A percentile compares a stretch with the other conserved stretches of the same genome.
Evolutionary conservation across 2,329 filamentous ascomycete species (phyloP).

Genomic region (Xylariaceae sp.): DNA sequence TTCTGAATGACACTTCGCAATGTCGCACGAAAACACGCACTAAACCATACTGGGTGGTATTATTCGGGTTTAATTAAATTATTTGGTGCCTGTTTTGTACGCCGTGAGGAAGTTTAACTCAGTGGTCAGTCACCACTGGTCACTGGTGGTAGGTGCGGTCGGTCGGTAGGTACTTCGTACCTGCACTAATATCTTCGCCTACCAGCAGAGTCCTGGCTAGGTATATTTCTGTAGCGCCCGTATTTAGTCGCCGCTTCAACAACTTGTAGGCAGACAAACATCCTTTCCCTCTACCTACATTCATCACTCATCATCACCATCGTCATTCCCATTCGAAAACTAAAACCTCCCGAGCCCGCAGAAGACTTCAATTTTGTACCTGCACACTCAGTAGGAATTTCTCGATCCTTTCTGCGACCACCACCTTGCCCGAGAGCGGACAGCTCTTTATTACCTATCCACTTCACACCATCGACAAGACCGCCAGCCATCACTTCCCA

Average conservation of each 20-base stretch:
- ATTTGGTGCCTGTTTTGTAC: neutral
- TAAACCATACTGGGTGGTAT: neutral
- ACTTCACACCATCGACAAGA: constrained; percentile 4
- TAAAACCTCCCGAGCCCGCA: too few species aligned
- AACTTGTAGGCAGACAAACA: neutral
- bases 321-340: neutral
- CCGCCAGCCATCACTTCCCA: constrained; percentile 2
- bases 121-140: too few species aligned
- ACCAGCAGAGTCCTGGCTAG: neutral
- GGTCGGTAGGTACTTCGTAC: neutral
- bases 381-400: neutral
- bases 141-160: too few species aligned
- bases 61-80: too few species aligned
- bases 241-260: neutral
- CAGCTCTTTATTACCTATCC: constrained; percentile 2
- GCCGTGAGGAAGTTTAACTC: too few species aligned
- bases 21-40: too few species aligned
- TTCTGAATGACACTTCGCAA: too few species aligned
- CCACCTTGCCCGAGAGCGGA: neutral
- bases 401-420: neutral
- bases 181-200: neutral
- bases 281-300: neutral
- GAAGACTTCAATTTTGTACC: too few species aligned
- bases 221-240: neutral
- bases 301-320: neutral